These are phyloP conservation scores for Fraxinus americana DNA, from an alignment of 257 asterid species.

Conservation along the genomic window DNA sequence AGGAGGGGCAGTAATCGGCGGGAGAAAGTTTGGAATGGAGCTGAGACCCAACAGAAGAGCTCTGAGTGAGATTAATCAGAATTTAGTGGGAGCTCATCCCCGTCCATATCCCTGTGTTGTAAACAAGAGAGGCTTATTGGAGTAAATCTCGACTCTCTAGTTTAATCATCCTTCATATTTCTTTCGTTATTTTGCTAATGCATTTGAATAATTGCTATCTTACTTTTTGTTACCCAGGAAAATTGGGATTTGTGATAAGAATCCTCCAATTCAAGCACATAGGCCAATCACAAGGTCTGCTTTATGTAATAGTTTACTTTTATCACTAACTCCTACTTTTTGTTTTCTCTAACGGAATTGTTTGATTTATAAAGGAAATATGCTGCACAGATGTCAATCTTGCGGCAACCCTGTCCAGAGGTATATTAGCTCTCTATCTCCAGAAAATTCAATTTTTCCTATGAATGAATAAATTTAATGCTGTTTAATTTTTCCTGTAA, in stretches of 20 bases:
- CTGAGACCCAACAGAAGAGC: slow-evolving; percentile 64
- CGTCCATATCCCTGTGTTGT: slow-evolving; percentile 44
- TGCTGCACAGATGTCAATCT: slow-evolving; percentile 70
- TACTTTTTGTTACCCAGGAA: slow-evolving; percentile 39
- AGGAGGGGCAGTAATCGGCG: slow-evolving; percentile 51
- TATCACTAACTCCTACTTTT: background rate
- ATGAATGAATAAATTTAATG: background rate
- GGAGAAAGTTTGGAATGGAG: slow-evolving; percentile 68
- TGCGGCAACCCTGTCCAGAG: slow-evolving; percentile 48
- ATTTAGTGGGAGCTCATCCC: slow-evolving; percentile 43
- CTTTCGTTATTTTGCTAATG: background rate
- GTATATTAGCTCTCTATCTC: slow-evolving; percentile 28
- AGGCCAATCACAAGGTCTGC: slow-evolving; percentile 78
- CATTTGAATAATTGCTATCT: background rate
- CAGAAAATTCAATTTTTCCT: background rate
- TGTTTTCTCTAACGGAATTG: slow-evolving; percentile 24
- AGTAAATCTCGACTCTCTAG: slow-evolving; percentile 48
- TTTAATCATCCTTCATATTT: slow-evolving; percentile 1
- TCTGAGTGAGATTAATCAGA: slow-evolving; percentile 63
- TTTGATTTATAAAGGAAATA: slow-evolving; percentile 50
- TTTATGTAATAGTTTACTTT: slow-evolving; percentile 11
- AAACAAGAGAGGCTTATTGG: slow-evolving; percentile 67
- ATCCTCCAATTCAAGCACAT: slow-evolving; percentile 42
- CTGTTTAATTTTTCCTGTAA: background rate
- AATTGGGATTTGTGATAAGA: slow-evolving; percentile 55